Conservation (phyloP, 148 eudicot genomes). For the Spergularia marina region DNA sequence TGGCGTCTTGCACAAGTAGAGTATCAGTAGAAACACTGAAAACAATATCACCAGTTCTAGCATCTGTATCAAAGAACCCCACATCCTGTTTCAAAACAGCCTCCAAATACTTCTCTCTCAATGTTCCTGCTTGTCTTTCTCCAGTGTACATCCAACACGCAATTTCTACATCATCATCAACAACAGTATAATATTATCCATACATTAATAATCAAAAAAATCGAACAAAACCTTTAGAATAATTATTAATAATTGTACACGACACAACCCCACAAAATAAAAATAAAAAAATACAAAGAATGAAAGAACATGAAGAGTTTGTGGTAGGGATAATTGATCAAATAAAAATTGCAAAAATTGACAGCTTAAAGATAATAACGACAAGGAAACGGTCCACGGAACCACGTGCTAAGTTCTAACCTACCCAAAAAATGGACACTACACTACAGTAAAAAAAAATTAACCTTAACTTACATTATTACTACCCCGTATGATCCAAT, state of each 20-base stretch:
- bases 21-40: constrained; percentile 96
- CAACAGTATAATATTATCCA: constrained; percentile 10
- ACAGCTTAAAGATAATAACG: constrained; percentile 43
- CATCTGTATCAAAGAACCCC: constrained; percentile 98
- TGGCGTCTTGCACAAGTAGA: constrained; percentile 98
- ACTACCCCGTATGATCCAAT: neutral
- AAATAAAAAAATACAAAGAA: constrained; percentile 16
- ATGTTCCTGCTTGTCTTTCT: constrained; percentile 90
- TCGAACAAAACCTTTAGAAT: neutral
- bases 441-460: neutral
- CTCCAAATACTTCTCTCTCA: constrained; percentile 90
- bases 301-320: constrained; percentile 22
- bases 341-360: constrained; percentile 26
- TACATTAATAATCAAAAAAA: neutral
- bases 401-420: constrained; percentile 64
- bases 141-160: constrained; percentile 99
- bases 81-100: constrained; percentile 95
- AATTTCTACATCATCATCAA: constrained; percentile 55
- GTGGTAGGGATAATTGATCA: constrained; percentile 13
- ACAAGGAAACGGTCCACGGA: constrained; percentile 52
- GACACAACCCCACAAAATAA: constrained; percentile 22
- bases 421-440: constrained; percentile 18
- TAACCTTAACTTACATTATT: neutral
- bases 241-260: neutral
- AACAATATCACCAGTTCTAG: constrained; percentile 98